These are phyloP conservation scores for Penicillium occitanis DNA, from an alignment of 2,329 filamentous ascomycete genomes.

Conservation along the genomic window DNA sequence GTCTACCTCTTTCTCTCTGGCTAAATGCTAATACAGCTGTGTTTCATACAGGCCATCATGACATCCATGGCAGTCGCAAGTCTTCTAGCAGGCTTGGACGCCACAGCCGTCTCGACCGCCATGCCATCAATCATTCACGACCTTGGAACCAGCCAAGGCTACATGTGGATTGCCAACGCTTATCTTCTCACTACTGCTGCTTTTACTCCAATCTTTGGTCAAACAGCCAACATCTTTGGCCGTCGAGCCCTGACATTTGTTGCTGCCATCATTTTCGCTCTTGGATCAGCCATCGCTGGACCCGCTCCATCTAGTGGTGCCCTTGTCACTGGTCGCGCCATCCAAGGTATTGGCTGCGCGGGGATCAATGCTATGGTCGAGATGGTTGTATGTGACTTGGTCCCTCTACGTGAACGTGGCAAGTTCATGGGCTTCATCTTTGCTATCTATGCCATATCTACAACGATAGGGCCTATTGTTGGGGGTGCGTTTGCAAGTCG, in stretches of 20 bases:
- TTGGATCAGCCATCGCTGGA: conserved; percentile 20
- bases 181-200: conserved; percentile 7
- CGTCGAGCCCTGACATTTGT: conserved; percentile 18
- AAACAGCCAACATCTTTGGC: conserved; percentile 21
- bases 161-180: neutral
- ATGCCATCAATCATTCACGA: neutral
- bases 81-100: conserved; percentile 27
- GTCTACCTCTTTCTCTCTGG: neutral
- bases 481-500: conserved; percentile 25
- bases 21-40: neutral
- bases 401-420: conserved; percentile 50
- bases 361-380: conserved; percentile 47
- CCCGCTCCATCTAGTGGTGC: conserved; percentile 28
- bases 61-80: conserved; percentile 13
- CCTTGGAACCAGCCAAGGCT: neutral
- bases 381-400: conserved; percentile 53
- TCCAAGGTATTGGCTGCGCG: conserved; percentile 55
- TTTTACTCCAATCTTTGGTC: conserved; percentile 7
- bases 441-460: conserved; percentile 44
- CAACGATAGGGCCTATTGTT: conserved; percentile 34
- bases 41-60: conserved; percentile 1
- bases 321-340: conserved; percentile 54
- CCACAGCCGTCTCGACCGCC: conserved; percentile 35
- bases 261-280: conserved; percentile 14
- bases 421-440: conserved; percentile 44